Evolutionary conservation across 108 stramenopile genomes (phyloP), one percentile per base, ranked within the genome.

Genomic region (Cyclostephanos tholiformis): DNA sequence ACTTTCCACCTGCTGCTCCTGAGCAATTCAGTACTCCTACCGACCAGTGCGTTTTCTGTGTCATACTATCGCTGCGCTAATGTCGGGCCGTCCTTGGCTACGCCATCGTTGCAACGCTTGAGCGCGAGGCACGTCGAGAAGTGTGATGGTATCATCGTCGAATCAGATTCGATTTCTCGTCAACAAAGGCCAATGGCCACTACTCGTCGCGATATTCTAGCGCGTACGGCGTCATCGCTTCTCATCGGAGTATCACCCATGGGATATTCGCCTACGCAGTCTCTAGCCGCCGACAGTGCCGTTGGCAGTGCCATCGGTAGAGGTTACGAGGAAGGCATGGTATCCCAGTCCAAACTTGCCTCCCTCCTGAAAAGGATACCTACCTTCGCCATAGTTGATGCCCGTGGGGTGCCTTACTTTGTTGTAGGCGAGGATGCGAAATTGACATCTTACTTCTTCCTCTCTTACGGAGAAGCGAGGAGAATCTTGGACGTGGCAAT

Each of bases 351-450:
- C n/a, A 71, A 77, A 41, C 76, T 77, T 0, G 76, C 69, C 35
- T 65, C 76, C 6, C 69, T 77, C 48, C 72, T 84, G 13, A 65
- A 72, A 63, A 55, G 57, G 27, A 74, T 89, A 41, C 89, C 89
- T 8, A 93, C 92, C 2, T 93, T 93, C 76, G 72, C 87, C 10
- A 82, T 93, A 62, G 92, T 93, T 14, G 92, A 93, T 71, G 46
- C 63, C 35, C 69, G 79, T 39, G 92, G 92, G 11, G 86, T 89
- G 11, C 92, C 92, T 0, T 93, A 84, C 65, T 89, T 90, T 75
- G 92, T 93, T 2, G 89, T 93, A 10, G 92, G 92, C 12, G 88
- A 90, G 75, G 92, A 93, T 86, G 92, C 92, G 46, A 90, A 93
- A 63, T 71, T 90, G 19, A 90, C 92, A 5, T 89, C 88, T 2